A percentile compares a stretch with the other conserved stretches of the same genome.
Conservation (phyloP, 768 basidiomycete species). For the Boletus pseudo-olivaceus region DNA sequence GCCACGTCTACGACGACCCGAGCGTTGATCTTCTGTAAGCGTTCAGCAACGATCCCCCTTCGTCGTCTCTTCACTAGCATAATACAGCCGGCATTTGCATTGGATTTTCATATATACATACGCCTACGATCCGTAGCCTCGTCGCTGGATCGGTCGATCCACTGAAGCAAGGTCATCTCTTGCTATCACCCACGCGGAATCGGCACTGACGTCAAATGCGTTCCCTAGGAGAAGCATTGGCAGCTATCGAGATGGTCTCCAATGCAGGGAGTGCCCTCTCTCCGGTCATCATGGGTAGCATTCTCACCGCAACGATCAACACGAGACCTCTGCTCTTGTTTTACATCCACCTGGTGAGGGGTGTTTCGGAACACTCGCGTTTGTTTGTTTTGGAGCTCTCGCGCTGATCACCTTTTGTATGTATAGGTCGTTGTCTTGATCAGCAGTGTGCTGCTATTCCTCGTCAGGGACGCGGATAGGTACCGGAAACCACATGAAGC, state of each 20-base stretch:
- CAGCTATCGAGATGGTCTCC: slow-evolving; percentile 27
- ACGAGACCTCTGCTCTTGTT: slow-evolving; percentile 21
- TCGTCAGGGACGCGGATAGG: slow-evolving; percentile 23
- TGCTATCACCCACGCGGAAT: no score
- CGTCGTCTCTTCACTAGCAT: not conserved
- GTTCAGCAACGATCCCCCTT: not conserved
- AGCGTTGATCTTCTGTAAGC: slow-evolving; percentile 16
- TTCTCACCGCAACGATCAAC: slow-evolving; percentile 24
- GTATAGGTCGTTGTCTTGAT: slow-evolving; percentile 16
- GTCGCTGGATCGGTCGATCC: slow-evolving; percentile 28
- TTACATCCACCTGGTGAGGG: slow-evolving; percentile 24
- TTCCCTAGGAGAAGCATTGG: slow-evolving; percentile 25
- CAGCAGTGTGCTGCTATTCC: slow-evolving; percentile 18
- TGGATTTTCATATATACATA: slow-evolving; percentile 16
- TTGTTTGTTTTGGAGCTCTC: no score
- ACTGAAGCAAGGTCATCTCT: slow-evolving; percentile 23
- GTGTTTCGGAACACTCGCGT: not conserved
- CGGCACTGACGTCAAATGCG: not conserved
- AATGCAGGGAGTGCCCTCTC: slow-evolving; percentile 21
- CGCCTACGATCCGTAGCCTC: slow-evolving; percentile 24
- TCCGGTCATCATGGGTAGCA: slow-evolving; percentile 30
- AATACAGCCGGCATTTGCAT: slow-evolving; percentile 14
- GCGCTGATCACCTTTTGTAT: not conserved
- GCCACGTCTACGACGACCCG: slow-evolving; percentile 6
- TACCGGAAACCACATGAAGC: slow-evolving; percentile 11